These are phyloP conservation scores for Coemansia sp. DNA, from an alignment of 192 early-diverging fungal genomes.

Conservation along the genomic window DNA sequence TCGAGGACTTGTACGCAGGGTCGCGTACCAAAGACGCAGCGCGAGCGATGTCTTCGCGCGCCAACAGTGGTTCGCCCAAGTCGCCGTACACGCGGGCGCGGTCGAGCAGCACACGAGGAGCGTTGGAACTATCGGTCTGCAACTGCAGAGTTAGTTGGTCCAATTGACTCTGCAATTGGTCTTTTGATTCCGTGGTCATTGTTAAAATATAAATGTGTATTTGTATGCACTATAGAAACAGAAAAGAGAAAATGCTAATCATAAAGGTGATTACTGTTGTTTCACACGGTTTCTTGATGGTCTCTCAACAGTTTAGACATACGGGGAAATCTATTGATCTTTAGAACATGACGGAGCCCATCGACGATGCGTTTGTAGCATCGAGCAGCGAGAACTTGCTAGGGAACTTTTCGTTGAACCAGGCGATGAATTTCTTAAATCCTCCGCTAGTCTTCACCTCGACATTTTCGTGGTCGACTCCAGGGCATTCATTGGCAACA, in stretches of 20 bases:
- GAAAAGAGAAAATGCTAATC: not conserved
- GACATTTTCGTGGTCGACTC: no score
- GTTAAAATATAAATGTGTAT: not conserved
- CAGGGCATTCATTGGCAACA: no score
- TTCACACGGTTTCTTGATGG: not conserved
- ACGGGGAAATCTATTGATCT: no score
- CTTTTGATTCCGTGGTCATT: not conserved
- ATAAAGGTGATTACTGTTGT: not conserved
- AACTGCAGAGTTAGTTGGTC: conserved; percentile 32
- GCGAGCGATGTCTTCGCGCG: conserved; percentile 30
- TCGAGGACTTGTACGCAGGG: conserved; percentile 1
- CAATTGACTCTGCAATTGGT: conserved; percentile 4
- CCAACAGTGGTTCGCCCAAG: conserved; percentile 24
- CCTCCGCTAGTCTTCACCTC: no score
- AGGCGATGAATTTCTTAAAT: not conserved
- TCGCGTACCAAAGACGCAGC: conserved; percentile 38
- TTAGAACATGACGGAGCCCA: not conserved
- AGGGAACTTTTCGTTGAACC: not conserved
- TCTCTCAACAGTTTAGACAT: no score
- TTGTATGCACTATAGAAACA: not conserved
- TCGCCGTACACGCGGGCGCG: conserved; percentile 27
- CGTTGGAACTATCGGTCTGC: conserved; percentile 16
- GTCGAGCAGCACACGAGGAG: conserved; percentile 20
- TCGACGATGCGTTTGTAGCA: not conserved
- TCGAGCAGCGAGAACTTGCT: not conserved